Evolutionary conservation across 1,139 yeast species (phyloP), one percentile per base, ranked within the genome.

Genomic region (Suhomyces panamericanus): DNA sequence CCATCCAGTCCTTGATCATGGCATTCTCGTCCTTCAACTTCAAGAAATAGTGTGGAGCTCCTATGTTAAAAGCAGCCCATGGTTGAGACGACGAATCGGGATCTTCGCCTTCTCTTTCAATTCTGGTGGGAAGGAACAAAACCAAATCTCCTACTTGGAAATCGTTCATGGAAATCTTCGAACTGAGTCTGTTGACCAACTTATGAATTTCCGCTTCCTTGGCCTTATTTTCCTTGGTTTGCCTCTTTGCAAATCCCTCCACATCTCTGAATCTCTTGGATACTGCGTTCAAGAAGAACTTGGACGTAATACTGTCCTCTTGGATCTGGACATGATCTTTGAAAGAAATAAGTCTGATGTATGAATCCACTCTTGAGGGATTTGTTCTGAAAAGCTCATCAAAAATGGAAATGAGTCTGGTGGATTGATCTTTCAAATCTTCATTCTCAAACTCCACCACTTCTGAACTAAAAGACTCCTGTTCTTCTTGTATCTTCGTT

Each of bases 41-140:
- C 53, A 87, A 67, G 56, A 86, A 83, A 58, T 77, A 85, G 59
- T 87, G 91, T 0, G 93, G 91, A 0, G 90, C 85, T 0, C 89
- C 93, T 39, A 85, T 77, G 55, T 87, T 87, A 67, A 87, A 87
- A 0, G 93, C 93, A 0, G 95, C 93, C 95, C 96, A 87, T 3
- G 91, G 87, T 49, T 81, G 84, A 17, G 67, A 60, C 16, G 41
- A 47, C 3, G 27, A 4, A 13, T 51, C 55, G 16, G 49, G 52
- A 11, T 46, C 46, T 9, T 49, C 54, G 38, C 37, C 43, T 41
- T 31, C 56, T 41, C 52, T 70, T 39, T 78, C 85, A 20, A 67
- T 60, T 42, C 83, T 71, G 0, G 96, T 88, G 1, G 96, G 96
- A 49, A 91, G 67, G 60, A 91, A 91, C 45, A 91, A 67, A 0